Conservation (phyloP, 2,329 filamentous ascomycete species). For the Calycina herbarum region DNA sequence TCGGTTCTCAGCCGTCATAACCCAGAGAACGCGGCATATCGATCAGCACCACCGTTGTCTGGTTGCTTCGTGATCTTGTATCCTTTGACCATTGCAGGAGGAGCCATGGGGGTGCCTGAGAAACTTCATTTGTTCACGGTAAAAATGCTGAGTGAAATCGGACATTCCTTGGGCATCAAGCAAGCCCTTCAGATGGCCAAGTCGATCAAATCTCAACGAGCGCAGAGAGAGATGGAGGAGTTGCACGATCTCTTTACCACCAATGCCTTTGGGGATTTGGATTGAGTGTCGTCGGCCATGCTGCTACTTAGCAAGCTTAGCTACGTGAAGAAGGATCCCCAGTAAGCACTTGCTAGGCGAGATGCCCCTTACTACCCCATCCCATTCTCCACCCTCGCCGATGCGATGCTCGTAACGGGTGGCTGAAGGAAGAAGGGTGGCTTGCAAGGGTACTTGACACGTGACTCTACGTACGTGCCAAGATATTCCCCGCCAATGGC, state of each 20-base stretch:
- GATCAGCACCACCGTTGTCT: slow-evolving; percentile 19
- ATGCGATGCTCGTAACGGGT: too few species aligned
- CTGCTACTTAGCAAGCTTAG: too few species aligned
- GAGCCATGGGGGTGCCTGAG: slow-evolving; percentile 26
- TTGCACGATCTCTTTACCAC: background rate
- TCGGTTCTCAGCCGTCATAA: slow-evolving; percentile 19
- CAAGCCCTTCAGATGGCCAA: slow-evolving; percentile 23
- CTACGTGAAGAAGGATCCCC: too few species aligned
- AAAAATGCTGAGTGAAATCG: slow-evolving; percentile 25
- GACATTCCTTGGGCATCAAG: slow-evolving; percentile 25
- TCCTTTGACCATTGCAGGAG: slow-evolving; percentile 26
- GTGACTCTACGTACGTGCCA: too few species aligned
- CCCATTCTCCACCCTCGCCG: too few species aligned
- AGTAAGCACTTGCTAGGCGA: too few species aligned
- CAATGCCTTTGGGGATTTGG: background rate
- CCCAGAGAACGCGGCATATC: background rate
- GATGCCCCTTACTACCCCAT: too few species aligned
- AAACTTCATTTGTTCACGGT: slow-evolving; percentile 27
- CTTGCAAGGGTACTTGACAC: too few species aligned
- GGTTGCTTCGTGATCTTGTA: slow-evolving; percentile 28
- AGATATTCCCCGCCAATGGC: too few species aligned
- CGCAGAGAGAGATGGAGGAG: slow-evolving; percentile 7
- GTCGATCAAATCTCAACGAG: slow-evolving; percentile 13
- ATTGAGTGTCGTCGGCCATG: background rate
- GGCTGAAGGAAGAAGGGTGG: too few species aligned